Percentiles rank a stretch among this genome's conserved stretches.
phyloP scores from a whole-genome alignment of 1,139 yeast genomes.

The Saccharomycopsis crataegensis region DNA sequence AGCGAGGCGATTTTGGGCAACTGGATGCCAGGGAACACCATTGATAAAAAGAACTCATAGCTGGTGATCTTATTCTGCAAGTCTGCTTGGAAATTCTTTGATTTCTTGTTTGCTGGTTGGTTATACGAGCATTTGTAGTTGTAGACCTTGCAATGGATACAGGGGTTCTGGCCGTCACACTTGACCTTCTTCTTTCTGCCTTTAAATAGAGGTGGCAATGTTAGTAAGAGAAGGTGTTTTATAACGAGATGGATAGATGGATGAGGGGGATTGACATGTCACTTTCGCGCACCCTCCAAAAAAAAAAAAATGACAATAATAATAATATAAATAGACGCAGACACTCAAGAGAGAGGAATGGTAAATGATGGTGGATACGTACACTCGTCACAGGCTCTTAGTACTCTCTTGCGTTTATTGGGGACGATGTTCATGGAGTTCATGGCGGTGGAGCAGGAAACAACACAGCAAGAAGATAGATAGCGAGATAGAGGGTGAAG shows the following conservation, averaged over 20 bases:
- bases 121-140: conserved; percentile 70
- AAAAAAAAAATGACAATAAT: not conserved
- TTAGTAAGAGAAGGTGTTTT: too few species aligned
- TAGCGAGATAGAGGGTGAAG: too few species aligned
- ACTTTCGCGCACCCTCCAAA: not conserved
- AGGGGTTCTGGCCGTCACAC: conserved; percentile 90
- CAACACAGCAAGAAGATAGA: too few species aligned
- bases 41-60: conserved; percentile 30
- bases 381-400: conserved; percentile 90
- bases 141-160: conserved; percentile 89
- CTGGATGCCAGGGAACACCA: conserved; percentile 36
- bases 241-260: too few species aligned
- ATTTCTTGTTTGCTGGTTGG: conserved; percentile 63
- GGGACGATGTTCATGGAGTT: not conserved
- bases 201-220: not conserved
- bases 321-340: not conserved
- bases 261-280: not conserved
- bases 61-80: conserved; percentile 23
- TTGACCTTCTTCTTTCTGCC: conserved; percentile 68
- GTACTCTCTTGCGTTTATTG: conserved; percentile 67
- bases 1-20: not conserved
- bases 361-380: too few species aligned
- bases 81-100: conserved; percentile 20
- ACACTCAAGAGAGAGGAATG: too few species aligned
- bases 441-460: not conserved